These are phyloP conservation scores for Lentithecium fluviatile DNA, from an alignment of 495 filamentous ascomycete species.

Conservation along the genomic window DNA sequence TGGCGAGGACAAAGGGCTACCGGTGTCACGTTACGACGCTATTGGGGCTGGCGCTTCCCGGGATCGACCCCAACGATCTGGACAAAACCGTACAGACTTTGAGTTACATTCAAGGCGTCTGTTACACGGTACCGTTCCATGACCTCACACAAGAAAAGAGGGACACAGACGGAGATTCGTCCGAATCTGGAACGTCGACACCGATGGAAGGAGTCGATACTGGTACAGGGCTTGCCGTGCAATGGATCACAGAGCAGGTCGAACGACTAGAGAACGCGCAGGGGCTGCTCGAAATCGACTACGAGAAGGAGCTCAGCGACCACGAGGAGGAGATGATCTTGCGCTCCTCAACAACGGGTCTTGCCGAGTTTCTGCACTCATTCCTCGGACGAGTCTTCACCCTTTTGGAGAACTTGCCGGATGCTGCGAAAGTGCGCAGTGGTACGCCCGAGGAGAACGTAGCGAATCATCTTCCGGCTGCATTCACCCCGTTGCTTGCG, in stretches of 20 bases:
- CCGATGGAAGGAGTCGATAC: slow-evolving; percentile 56
- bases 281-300: slow-evolving; percentile 78
- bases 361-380: slow-evolving; percentile 85
- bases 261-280: slow-evolving; percentile 89
- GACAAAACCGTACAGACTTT: slow-evolving; percentile 94
- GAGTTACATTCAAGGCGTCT: slow-evolving; percentile 89
- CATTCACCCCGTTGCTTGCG: slow-evolving; percentile 86
- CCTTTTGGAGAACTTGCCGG: slow-evolving; percentile 89
- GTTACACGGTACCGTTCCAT: slow-evolving; percentile 89
- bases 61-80: slow-evolving; percentile 96
- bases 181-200: slow-evolving; percentile 36
- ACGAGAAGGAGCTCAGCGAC: slow-evolving; percentile 76
- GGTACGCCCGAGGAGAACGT: slow-evolving; percentile 96
- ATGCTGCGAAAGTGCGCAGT: slow-evolving; percentile 78
- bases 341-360: slow-evolving; percentile 91
- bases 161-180: neutral
- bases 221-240: slow-evolving; percentile 63
- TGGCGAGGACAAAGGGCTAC: slow-evolving; percentile 87
- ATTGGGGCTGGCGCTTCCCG: slow-evolving; percentile 85
- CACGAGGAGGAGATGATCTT: slow-evolving; percentile 86
- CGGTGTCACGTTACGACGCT: slow-evolving; percentile 93
- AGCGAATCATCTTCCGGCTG: slow-evolving; percentile 90
- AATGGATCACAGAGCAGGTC: slow-evolving; percentile 93
- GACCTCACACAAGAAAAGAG: slow-evolving; percentile 63
- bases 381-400: slow-evolving; percentile 94